Evolutionary conservation across 2,329 filamentous ascomycete species (phyloP).

Genomic region (Diaporthe humulicola): DNA sequence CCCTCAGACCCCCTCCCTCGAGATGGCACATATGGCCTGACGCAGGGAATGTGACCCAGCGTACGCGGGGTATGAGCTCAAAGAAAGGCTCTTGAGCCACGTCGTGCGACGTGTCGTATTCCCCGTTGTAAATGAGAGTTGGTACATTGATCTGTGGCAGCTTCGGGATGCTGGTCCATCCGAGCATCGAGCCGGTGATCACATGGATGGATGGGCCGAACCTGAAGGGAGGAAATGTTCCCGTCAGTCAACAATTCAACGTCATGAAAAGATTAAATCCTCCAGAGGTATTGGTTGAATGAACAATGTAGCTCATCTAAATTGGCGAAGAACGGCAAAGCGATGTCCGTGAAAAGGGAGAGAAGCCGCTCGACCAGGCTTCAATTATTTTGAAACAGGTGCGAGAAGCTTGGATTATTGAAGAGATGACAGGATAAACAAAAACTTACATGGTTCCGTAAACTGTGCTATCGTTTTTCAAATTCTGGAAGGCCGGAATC

Average conservation of each 20-base stretch:
- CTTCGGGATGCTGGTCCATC: slow-evolving; percentile 42
- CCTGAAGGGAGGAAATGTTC: slow-evolving; percentile 8
- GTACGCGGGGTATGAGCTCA: slow-evolving; percentile 2
- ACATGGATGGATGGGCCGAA: too few relatives aligned
- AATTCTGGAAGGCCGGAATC: slow-evolving; percentile 1
- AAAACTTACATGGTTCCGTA: slow-evolving; percentile 28
- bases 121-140: slow-evolving; percentile 45
- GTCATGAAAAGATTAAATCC: rapidly evolving
- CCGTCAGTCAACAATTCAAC: background rate
- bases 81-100: slow-evolving; percentile 33
- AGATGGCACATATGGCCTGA: slow-evolving; percentile 22
- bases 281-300: background rate
- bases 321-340: background rate
- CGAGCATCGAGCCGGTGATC: slow-evolving; percentile 38
- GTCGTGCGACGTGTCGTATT: slow-evolving; percentile 46
- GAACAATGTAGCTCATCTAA: background rate
- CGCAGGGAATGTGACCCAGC: background rate
- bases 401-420: background rate
- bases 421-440: background rate
- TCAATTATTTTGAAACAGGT: background rate
- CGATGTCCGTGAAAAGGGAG: background rate
- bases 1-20: background rate
- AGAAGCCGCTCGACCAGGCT: background rate
- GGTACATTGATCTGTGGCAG: slow-evolving; percentile 42
- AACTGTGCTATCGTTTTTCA: slow-evolving; percentile 13